Base-by-base conservation (phyloP, 257 asterid genomes). In the Lycium ferocissimum region DNA sequence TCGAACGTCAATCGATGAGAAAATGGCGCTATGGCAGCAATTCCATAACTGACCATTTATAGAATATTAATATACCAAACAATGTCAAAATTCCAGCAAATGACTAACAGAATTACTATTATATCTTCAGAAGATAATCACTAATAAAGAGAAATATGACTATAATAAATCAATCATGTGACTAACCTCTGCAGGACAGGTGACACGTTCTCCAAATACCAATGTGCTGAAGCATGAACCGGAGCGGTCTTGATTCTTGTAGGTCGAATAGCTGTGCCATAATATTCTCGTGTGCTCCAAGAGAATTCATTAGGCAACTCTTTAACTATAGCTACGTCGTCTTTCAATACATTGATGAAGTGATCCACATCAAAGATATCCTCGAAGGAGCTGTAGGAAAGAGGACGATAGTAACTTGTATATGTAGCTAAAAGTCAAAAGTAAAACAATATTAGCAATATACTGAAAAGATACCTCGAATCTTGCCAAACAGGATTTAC, bases 251-350 rank as follows among this genome's bases (percentile, higher is more conserved):
- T 97, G 22, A 97, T 90, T 89, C 99, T 92, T 85, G 93, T 97
- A 53, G 95, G 95, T 84, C 99, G 93, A 89, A 95, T 91, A 78
- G 99, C 99, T 38, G 92, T 87, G 20, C 95, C 97, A 85, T 95
- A 97, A 83, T 95, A 97, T 84, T 97, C 99, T 65, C 99, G 88
- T 6, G 98, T 95, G 96, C 99, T 97, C 99, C 99, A 97, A 72
- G 90, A 92, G 84, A 92, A 93, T 86, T 95, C 98, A 59, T 91
- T 95, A 1, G 98, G 99, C 84, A 95, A 88, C 91, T 94, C 99
- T 89, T 82, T 93, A 51, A 94, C 98, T 61, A 95, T 85, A 69
- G 94, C 90, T 83, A 97, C 69, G 57, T 97, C 99, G 69, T 94
- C 95, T 91, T 97, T 94, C 94, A 97, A 85, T 33, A 88, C 96